A percentile compares a stretch with the other conserved stretches of the same genome.
phyloP scores from a whole-genome alignment of 495 filamentous ascomycete species.

The Tricharina praecox region DNA sequence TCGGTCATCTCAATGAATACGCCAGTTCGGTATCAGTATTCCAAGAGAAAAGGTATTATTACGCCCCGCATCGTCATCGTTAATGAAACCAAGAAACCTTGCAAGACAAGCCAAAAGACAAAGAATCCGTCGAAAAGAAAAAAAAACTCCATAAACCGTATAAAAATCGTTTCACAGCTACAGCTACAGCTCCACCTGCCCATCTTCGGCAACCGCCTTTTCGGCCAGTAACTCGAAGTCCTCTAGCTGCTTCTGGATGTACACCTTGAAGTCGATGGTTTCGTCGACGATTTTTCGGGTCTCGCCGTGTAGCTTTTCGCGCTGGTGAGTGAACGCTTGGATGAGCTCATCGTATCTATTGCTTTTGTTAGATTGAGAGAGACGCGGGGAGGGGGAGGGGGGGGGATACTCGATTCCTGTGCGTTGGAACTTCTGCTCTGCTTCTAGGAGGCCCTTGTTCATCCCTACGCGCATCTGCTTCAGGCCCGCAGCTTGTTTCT shows the following conservation, averaged over 20 bases:
- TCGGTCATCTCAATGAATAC: too few species aligned
- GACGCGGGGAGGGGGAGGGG: neutral
- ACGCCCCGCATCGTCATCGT: too few species aligned
- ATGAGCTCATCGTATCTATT: neutral
- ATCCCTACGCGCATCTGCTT: neutral
- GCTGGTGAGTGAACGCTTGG: neutral
- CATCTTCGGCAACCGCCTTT: neutral
- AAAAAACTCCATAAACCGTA: too few species aligned
- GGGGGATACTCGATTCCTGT: neutral
- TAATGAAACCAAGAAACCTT: too few species aligned
- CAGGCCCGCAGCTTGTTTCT: slow-evolving; percentile 3
- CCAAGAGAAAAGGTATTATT: too few species aligned
- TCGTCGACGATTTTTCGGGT: neutral
- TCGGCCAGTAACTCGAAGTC: neutral
- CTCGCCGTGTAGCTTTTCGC: slow-evolving; percentile 2
- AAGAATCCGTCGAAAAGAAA: too few species aligned
- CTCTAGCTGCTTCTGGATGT: neutral
- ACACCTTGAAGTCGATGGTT: neutral
- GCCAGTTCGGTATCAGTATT: too few species aligned
- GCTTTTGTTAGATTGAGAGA: neutral
- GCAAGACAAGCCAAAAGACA: too few species aligned
- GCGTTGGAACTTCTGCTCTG: slow-evolving; percentile 3
- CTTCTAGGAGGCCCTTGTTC: neutral
- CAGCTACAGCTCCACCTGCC: too few species aligned
- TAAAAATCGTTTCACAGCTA: too few species aligned